Conservation (phyloP, 2,329 filamentous ascomycete genomes). For the Ascocoryne sarcoides region DNA sequence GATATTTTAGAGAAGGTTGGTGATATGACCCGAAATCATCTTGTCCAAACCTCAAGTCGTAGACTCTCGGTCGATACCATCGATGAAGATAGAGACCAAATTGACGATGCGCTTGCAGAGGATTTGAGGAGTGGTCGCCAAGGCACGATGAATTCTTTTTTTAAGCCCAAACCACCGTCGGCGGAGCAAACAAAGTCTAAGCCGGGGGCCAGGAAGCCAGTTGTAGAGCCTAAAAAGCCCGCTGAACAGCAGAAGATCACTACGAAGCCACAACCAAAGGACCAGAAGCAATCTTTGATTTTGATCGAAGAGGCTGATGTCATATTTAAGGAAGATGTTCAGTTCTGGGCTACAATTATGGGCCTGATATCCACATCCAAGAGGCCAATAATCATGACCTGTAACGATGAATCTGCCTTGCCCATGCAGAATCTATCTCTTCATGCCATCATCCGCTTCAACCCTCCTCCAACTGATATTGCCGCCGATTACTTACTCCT, state of each 20-base stretch:
- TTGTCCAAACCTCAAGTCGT: slow-evolving; percentile 54
- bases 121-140: slow-evolving; percentile 63
- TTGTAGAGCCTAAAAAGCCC: slow-evolving; percentile 19
- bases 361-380: slow-evolving; percentile 75
- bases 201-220: slow-evolving; percentile 20
- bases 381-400: slow-evolving; percentile 89
- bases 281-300: slow-evolving; percentile 88
- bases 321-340: slow-evolving; percentile 89
- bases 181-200: slow-evolving; percentile 12
- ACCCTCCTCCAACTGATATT: slow-evolving; percentile 53
- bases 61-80: slow-evolving; percentile 25
- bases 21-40: slow-evolving; percentile 93
- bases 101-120: slow-evolving; percentile 39
- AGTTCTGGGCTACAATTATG: slow-evolving; percentile 82
- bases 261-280: slow-evolving; percentile 7
- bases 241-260: not conserved
- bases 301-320: slow-evolving; percentile 90
- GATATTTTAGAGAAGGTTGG: slow-evolving; percentile 88
- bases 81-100: slow-evolving; percentile 28
- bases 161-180: slow-evolving; percentile 48
- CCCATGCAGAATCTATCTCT: slow-evolving; percentile 67
- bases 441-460: slow-evolving; percentile 76
- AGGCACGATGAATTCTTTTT: slow-evolving; percentile 73
- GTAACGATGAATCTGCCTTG: slow-evolving; percentile 81
- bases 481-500: slow-evolving; percentile 75